Evolutionary conservation across 306 rosid genomes (phyloP).

Genomic region (Vigna radiata): DNA sequence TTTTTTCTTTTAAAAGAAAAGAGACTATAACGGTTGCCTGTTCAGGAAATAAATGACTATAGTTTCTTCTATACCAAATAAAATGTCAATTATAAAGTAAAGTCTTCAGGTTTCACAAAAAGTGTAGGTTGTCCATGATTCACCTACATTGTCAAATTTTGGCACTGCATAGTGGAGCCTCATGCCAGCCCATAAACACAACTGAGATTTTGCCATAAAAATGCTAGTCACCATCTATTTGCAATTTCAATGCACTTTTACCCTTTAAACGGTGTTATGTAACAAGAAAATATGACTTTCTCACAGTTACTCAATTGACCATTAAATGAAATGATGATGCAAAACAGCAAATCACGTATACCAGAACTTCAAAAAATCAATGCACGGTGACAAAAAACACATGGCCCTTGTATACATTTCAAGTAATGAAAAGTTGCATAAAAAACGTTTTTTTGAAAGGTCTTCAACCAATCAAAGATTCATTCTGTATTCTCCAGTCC

Average conservation of each 20-base stretch:
- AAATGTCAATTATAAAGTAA: neutral
- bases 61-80: constrained; percentile 6
- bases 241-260: constrained; percentile 38
- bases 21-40: neutral
- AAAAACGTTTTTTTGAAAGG: constrained; percentile 42
- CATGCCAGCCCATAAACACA: constrained; percentile 38
- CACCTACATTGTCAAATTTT: constrained; percentile 35
- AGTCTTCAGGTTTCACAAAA: constrained; percentile 28
- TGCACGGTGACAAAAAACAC: constrained; percentile 45
- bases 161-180: constrained; percentile 55
- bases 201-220: constrained; percentile 41
- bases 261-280: constrained; percentile 46
- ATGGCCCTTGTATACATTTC: constrained; percentile 52
- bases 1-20: neutral
- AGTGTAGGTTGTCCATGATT: constrained; percentile 38
- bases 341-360: constrained; percentile 40
- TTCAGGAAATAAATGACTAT: constrained; percentile 10
- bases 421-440: constrained; percentile 57
- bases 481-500: constrained; percentile 59
- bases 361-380: constrained; percentile 42
- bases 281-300: constrained; percentile 49
- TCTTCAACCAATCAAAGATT: constrained; percentile 43
- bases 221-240: constrained; percentile 39
- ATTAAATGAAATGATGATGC: constrained; percentile 33
- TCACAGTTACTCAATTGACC: constrained; percentile 43